Base-by-base conservation (phyloP, 2,329 filamentous ascomycete species). In the Colletotrichum nymphaeae region DNA sequence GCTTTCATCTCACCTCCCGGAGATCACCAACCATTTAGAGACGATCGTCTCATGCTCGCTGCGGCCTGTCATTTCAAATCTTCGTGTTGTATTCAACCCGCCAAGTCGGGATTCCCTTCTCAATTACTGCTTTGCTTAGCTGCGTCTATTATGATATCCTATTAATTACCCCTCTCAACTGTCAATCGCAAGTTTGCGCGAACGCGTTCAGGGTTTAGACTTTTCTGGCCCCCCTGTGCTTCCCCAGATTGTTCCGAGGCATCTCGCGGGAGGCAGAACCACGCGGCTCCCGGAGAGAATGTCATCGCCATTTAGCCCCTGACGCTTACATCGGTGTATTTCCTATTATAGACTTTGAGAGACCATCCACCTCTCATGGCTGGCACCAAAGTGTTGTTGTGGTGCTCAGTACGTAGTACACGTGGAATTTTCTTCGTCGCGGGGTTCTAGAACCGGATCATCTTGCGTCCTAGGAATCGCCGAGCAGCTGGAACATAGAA, bases 1-100 rank as follows among this genome's bases (percentile, higher is more conserved):
- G 67, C 67, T 67, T 63, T 72, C 67, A 74, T 72, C 69, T 74
- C 72, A 74, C 37, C 49, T 59, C 57, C 35, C 72, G 72, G 72
- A 74, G 52, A 74, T 74, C 68, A 74, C 37, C 72, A 67, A 32
- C 72, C 67, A 63, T 63, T 67, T 72, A 62, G 37, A 74, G 63
- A 60, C 37, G 72, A 67, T 68, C 57, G 63, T 63, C 59, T 74
- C 68, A 74, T 74, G 72, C 72, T 55, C 60, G 56, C 52, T 30
- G 55, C 28, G 24, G 62, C 63, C 28, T 35, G 72, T 74, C 68
- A 74, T 67, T 72, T 74, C 62, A 57, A 72, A 42, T 72, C 16
- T 72, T 72, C 60, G 71, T 71, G 55, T 60, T 67, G 11, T 65
- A 19, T 59, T 42, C n/a, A 16, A 28, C 28, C 32, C 46, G 46